phyloP scores from a whole-genome alignment of 768 basidiomycete genomes.

The Gelatoporia subvermispora region DNA sequence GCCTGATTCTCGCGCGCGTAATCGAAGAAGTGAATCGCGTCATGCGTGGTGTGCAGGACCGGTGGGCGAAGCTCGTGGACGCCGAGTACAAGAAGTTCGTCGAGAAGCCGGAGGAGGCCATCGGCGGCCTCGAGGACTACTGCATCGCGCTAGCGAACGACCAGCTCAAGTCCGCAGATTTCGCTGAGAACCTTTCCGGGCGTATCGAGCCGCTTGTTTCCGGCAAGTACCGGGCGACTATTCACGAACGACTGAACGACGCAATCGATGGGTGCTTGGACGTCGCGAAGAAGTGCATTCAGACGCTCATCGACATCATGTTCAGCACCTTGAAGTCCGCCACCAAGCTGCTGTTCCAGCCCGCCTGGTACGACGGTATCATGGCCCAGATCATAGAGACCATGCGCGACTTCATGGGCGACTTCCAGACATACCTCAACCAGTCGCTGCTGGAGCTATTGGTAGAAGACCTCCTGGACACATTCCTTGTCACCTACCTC shows the following conservation, averaged over 20 bases:
- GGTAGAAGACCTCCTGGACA: constrained; percentile 87
- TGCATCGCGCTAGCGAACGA: constrained; percentile 96
- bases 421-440: constrained; percentile 90
- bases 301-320: constrained; percentile 89
- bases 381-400: constrained; percentile 90
- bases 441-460: constrained; percentile 86
- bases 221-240: constrained; percentile 80
- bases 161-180: constrained; percentile 94
- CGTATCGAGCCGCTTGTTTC: constrained; percentile 90
- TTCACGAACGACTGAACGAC: constrained; percentile 86
- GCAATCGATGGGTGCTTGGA: constrained; percentile 98
- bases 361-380: constrained; percentile 86
- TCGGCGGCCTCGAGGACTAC: constrained; percentile 90
- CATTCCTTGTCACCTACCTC: constrained; percentile 87
- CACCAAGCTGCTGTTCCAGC: constrained; percentile 77
- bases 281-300: constrained; percentile 95
- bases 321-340: constrained; percentile 93
- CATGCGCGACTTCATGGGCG: constrained; percentile 93
- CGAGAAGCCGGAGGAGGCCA: constrained; percentile 84
- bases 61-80: constrained; percentile 83
- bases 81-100: constrained; percentile 81
- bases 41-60: constrained; percentile 83
- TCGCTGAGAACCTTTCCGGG: constrained; percentile 77
- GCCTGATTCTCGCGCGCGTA: constrained; percentile 86
- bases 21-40: constrained; percentile 84